A percentile compares a stretch with the other conserved stretches of the same genome.
Conservation (phyloP, 2,329 filamentous ascomycete species). For the Hypoxylon sp. region DNA sequence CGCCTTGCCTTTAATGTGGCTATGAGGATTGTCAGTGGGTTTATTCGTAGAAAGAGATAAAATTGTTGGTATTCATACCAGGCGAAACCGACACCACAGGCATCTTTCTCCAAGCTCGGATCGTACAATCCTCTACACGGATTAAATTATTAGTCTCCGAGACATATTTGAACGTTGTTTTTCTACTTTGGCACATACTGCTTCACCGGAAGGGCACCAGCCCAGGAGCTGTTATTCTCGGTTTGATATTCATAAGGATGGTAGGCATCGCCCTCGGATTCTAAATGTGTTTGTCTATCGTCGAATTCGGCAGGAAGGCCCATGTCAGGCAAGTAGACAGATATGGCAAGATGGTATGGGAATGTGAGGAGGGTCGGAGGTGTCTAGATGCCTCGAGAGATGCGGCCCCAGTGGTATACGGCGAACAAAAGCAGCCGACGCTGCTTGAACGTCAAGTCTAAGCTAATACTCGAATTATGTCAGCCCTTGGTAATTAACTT, state of each 20-base stretch:
- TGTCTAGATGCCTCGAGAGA: conserved; percentile 31
- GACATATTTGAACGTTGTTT: no score
- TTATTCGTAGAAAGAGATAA: neutral
- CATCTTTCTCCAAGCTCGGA: conserved; percentile 96
- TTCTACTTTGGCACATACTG: conserved; percentile 63
- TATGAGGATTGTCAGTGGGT: conserved; percentile 49
- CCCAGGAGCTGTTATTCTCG: conserved; percentile 88
- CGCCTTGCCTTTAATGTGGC: conserved; percentile 95
- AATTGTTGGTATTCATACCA: conserved; percentile 66
- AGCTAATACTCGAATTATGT: conserved; percentile 31
- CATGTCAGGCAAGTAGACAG: conserved; percentile 70
- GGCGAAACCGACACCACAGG: conserved; percentile 98
- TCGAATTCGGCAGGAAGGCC: conserved; percentile 72
- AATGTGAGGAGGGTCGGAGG: conserved; percentile 30
- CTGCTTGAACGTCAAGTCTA: conserved; percentile 41
- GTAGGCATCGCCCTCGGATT: conserved; percentile 67
- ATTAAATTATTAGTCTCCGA: conserved; percentile 37
- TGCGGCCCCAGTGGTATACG: conserved; percentile 27
- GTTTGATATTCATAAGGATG: conserved; percentile 86
- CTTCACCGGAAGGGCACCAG: conserved; percentile 93
- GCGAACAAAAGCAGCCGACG: conserved; percentile 41
- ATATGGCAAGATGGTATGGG: conserved; percentile 25
- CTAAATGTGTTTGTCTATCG: conserved; percentile 70
- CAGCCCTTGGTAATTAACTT: conserved; percentile 23
- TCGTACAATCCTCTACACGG: conserved; percentile 82